Evolutionary conservation across 2,329 filamentous ascomycete genomes (phyloP), one percentile per base, ranked within the genome.

Genomic region (Colletotrichum neosansevieriae): DNA sequence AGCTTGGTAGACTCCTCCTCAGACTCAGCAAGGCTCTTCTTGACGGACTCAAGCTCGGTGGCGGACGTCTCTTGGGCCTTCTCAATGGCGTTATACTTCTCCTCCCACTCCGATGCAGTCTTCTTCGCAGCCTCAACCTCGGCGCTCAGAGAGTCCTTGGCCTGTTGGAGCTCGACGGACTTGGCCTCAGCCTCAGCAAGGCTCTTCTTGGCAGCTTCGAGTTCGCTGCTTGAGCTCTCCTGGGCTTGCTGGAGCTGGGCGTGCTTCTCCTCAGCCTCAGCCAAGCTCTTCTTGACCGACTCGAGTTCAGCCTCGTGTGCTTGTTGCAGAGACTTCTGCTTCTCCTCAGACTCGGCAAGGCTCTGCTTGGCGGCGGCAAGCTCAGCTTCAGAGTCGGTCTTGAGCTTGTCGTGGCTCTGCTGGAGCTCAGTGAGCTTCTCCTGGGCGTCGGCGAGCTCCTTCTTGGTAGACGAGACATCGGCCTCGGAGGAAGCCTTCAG

Each of bases 1-100:
- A 75, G 57, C 4, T 74, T 72, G 53, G 72, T 70, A 38, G 74
- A 74, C 71, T 78, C 79, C 65, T 77, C 76, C 63, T 77, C 63
- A 9, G 74, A 74, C 21, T 76, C 60, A 34, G 50, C 70, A 49
- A 36, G 17, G n/a, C 42, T 63, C 57, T 66, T 57, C 63, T 67
- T 70, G 36, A 64, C 65, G 21, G 71, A 67, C 66, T 76, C 76
- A 44, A 73, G 21, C 38, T 66, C 58, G 7, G 58, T 47, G n/a
- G 15, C 38, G 21, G 45, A 61, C 19, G 42, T 53, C 50, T 74
- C 72, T 60, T 74, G 71, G 15, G 72, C 70, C 70, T 76, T 70
- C 64, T 63, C 34, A 29, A 70, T 53, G 12, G 68, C 56, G 21
- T 69, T 71, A 65, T 72, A 70, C 70, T 75, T 75, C 57, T 67